Evolutionary conservation across 176 grass and related monocot species (phyloP).

Genomic region (Lolium multiflorum): DNA sequence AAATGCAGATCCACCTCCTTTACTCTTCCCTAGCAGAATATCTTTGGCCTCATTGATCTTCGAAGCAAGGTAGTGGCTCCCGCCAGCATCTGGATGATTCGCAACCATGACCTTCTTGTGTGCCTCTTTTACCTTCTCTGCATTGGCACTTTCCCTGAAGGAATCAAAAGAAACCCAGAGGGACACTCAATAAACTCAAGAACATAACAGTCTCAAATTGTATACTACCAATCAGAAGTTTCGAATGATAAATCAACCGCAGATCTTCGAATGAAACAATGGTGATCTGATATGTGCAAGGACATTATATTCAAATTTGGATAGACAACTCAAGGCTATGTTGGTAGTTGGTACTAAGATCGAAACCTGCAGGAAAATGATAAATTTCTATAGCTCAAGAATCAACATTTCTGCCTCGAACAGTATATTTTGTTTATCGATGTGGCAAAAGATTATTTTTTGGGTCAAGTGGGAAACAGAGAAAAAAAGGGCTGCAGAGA

Average conservation of each 20-base stretch:
- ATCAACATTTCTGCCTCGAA: not conserved
- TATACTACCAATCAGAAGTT: not conserved
- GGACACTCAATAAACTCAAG: not conserved
- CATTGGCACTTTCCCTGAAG: constrained; percentile 66
- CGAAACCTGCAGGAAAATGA: not conserved
- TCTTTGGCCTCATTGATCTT: constrained; percentile 98
- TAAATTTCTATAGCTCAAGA: not conserved
- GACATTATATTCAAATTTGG: not conserved
- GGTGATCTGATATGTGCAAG: not conserved
- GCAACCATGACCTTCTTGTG: constrained; percentile 97
- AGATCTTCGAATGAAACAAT: not conserved
- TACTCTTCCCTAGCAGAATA: constrained; percentile 77
- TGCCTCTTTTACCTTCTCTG: constrained; percentile 94
- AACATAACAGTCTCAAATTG: not conserved
- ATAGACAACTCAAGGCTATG: not conserved
- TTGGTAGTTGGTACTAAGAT: not conserved
- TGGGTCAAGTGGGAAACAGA: not conserved
- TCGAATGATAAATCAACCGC: not conserved
- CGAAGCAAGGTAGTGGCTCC: constrained; percentile 92
- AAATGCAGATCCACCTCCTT: constrained; percentile 84
- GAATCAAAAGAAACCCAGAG: constrained; percentile 22
- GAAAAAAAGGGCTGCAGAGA: not conserved
- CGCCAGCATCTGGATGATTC: constrained; percentile 91
- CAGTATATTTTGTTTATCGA: not conserved
- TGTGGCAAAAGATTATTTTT: not conserved